phyloP scores from a whole-genome alignment of 106 monocot species.

The Amphibolis antarctica region DNA sequence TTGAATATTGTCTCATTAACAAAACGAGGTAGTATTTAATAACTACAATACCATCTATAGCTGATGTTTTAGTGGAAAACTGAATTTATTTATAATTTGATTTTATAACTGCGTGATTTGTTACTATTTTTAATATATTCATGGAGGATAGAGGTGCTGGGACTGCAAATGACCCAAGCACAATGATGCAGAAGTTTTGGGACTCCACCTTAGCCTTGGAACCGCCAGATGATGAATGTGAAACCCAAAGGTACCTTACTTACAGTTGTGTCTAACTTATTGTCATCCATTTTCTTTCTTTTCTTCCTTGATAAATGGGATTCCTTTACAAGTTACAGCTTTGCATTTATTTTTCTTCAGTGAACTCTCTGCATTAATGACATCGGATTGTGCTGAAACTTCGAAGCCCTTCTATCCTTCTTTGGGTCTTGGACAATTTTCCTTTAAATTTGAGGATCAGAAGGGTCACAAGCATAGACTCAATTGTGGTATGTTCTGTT shows the following conservation, averaged over 20 bases:
- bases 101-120: background rate
- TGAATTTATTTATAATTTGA: too few species aligned
- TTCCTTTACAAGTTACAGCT: background rate
- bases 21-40: too few species aligned
- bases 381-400: slow-evolving; percentile 57
- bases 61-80: too few species aligned
- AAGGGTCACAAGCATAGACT: slow-evolving; percentile 80
- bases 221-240: slow-evolving; percentile 72
- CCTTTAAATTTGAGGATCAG: slow-evolving; percentile 70
- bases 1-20: too few species aligned
- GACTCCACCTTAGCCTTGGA: slow-evolving; percentile 91
- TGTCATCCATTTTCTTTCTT: background rate
- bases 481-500: slow-evolving; percentile 47
- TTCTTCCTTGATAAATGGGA: background rate
- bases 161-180: slow-evolving; percentile 50
- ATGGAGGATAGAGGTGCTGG: slow-evolving; percentile 53
- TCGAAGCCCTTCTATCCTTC: slow-evolving; percentile 48
- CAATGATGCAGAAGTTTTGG: slow-evolving; percentile 96
- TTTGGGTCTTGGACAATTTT: slow-evolving; percentile 52
- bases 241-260: slow-evolving; percentile 45
- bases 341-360: slow-evolving; percentile 23
- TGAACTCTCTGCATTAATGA: slow-evolving; percentile 58
- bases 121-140: background rate
- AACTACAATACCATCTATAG: too few species aligned
- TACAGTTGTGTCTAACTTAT: background rate